Evolutionary conservation across 352 stramenopile species (phyloP).

Genomic region (Phytopythium kandeliae): DNA sequence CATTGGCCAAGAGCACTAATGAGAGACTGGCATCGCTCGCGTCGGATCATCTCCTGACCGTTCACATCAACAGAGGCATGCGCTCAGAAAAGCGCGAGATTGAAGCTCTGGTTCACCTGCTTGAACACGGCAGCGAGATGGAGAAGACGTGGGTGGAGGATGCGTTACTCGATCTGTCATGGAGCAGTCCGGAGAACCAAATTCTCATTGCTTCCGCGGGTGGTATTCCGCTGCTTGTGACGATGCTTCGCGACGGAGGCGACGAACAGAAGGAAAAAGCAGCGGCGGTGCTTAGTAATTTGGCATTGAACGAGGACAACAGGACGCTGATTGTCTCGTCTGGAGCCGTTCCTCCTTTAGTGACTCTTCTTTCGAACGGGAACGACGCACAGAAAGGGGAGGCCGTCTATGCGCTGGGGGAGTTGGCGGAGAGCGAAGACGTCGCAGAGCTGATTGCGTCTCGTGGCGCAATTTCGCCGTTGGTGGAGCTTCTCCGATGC

Average conservation of each 20-base stretch:
- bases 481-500: background rate
- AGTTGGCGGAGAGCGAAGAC: background rate
- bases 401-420: background rate
- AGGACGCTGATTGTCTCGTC: background rate
- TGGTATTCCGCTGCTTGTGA: background rate
- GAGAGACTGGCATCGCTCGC: background rate
- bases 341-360: background rate
- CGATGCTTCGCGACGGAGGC: background rate
- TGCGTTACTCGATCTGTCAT: background rate
- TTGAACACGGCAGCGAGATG: background rate
- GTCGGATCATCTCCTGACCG: background rate
- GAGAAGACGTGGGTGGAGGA: background rate
- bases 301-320: background rate
- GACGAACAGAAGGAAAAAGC: background rate
- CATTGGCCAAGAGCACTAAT: background rate
- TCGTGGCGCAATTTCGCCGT: background rate
- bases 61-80: background rate
- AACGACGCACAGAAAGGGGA: background rate
- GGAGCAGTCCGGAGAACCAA: background rate
- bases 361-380: background rate
- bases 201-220: background rate
- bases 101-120: background rate
- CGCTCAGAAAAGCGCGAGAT: background rate
- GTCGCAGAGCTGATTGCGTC: background rate
- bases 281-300: background rate